Base-by-base conservation (phyloP, 73 alveolate genomes). In the Effrenium voratum region DNA sequence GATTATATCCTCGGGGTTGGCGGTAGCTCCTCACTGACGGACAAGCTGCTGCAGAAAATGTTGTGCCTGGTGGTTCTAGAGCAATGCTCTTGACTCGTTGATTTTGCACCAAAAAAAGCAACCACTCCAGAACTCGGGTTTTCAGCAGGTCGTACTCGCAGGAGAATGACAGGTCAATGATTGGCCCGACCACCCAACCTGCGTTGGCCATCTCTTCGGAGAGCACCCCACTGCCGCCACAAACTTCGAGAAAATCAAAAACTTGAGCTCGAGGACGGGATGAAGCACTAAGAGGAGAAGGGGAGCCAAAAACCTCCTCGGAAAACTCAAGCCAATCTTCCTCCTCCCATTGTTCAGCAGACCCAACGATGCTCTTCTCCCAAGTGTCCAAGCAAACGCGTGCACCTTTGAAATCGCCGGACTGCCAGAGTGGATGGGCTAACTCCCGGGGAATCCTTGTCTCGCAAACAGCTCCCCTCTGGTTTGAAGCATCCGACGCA, bases 141-240 rank as follows among this genome's bases (percentile, higher is more conserved):
- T 81, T 34, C 3, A 32, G 6, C 0, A 81, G 5, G 16, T 81
- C 91, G 32, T 81, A 81, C n/a, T 34, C 6, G 28, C 41, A 0
- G 45, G 73, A 47, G 60, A 32, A 47, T 15, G 38, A 1, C 5
- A 81, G 2, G 50, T 81, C 91, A 46, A 81, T 1, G 38, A 81
- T 49, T 0, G 91, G 91, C 1, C 73, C 91, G 34, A 34, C 5
- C 2, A 81, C 91, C 0, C 2, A 0, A 0, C 91, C 91, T 6
- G 5, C 0, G 5, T 5, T 12, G 4, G 5, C 3, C 3, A 81
- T 45, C 22, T 28, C 43, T 22, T 8, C 0, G 30, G 66, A 47
- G n/a, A 81, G 73, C 8, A 81, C 91, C 1, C 91, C 91, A 30
- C 57, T 36, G 0, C 91, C 91, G 30, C 91, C 91, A 46, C 91